Evolutionary conservation across 225 moss, liverwort and hornwort genomes (phyloP).

Genomic region (Marchantia paleacea): DNA sequence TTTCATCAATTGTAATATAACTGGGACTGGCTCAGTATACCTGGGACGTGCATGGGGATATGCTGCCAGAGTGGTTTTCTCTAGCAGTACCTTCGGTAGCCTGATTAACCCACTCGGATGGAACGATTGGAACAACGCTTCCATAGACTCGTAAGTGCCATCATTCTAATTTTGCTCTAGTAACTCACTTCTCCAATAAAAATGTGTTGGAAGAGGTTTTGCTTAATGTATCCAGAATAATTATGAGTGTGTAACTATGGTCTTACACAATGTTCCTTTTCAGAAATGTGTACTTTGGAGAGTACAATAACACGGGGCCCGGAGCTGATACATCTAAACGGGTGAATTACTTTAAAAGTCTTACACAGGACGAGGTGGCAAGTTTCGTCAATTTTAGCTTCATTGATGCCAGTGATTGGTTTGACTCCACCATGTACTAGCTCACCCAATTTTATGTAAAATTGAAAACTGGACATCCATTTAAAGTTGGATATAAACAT

Average conservation of each 20-base stretch:
- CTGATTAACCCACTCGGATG: slow-evolving; percentile 30
- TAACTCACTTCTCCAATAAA: too few species aligned
- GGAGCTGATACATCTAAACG: slow-evolving; percentile 26
- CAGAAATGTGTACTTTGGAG: slow-evolving; percentile 38
- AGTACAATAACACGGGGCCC: slow-evolving; percentile 33
- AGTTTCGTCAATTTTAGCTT: slow-evolving; percentile 27
- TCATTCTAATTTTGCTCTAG: background rate
- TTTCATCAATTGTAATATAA: slow-evolving; percentile 34
- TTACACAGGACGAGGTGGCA: slow-evolving; percentile 20
- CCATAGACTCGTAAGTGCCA: slow-evolving; percentile 10
- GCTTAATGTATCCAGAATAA: background rate
- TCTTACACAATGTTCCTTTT: background rate
- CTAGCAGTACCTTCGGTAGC: slow-evolving; percentile 15
- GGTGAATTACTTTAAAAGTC: slow-evolving; percentile 13
- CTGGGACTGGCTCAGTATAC: slow-evolving; percentile 31
- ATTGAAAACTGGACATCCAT: background rate
- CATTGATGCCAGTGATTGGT: slow-evolving; percentile 34
- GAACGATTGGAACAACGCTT: slow-evolving; percentile 25
- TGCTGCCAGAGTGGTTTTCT: slow-evolving; percentile 35
- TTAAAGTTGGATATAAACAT: background rate
- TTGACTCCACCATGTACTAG: background rate
- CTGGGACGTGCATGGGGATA: slow-evolving; percentile 48
- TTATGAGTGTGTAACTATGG: background rate
- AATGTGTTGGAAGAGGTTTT: too few species aligned
- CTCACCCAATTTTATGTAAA: background rate